Conservation (phyloP, 345 rosid species). For the Eucalyptus pauciflora region DNA sequence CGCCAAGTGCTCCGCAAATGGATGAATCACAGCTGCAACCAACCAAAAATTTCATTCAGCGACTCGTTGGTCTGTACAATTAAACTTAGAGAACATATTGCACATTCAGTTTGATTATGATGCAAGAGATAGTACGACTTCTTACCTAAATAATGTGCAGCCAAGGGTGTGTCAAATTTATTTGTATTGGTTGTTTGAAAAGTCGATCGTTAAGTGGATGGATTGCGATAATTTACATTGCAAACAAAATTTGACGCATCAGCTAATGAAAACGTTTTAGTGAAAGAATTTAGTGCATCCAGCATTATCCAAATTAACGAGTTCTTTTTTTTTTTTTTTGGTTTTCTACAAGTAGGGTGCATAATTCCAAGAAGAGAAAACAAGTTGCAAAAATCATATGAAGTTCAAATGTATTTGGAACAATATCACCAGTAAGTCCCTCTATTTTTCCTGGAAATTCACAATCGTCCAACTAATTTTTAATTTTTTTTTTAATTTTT, state of each 20-base stretch:
- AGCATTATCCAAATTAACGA: neutral
- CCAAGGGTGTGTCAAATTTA: neutral
- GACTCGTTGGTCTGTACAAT: neutral
- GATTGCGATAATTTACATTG: neutral
- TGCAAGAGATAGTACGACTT: neutral
- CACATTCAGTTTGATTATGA: neutral
- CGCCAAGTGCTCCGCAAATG: conserved; percentile 17
- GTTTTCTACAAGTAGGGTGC: neutral
- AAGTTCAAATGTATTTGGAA: neutral
- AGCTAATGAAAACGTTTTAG: neutral
- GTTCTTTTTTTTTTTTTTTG: too few relatives aligned
- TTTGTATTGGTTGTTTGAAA: neutral
- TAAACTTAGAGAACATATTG: neutral
- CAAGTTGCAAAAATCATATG: neutral
- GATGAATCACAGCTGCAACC: conserved; percentile 21
- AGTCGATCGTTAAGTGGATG: neutral
- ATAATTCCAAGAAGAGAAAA: neutral
- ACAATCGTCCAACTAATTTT: neutral
- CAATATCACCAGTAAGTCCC: neutral
- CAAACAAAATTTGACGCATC: neutral
- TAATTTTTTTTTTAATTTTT: neutral
- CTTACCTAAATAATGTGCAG: neutral
- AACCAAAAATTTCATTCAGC: neutral
- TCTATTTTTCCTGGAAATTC: neutral
- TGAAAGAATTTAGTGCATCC: neutral